phyloP scores from a whole-genome alignment of 129 eudicot species.

The Glebionis coronaria region DNA sequence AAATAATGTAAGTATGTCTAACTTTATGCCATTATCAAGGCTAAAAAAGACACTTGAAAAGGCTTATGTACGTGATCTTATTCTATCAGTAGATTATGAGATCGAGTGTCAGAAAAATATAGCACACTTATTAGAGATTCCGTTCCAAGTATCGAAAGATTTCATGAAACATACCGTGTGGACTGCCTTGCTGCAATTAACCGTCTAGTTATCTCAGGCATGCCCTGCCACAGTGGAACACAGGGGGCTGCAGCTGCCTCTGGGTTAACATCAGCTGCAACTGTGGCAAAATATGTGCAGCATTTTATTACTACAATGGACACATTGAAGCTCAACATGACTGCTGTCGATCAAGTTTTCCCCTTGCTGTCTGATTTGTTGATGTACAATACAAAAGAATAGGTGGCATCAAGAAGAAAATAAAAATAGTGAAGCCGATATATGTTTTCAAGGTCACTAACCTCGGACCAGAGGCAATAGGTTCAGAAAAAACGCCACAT shows the following conservation, averaged over 20 bases:
- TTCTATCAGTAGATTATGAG: slow-evolving; percentile 68
- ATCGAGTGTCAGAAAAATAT: slow-evolving; percentile 74
- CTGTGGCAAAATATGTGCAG: slow-evolving; percentile 96
- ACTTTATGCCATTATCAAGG: slow-evolving; percentile 85
- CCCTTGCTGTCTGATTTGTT: slow-evolving; percentile 69
- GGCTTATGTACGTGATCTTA: slow-evolving; percentile 77
- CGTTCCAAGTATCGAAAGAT: slow-evolving; percentile 75
- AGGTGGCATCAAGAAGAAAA: too few relatives aligned
- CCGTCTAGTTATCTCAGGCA: slow-evolving; percentile 74
- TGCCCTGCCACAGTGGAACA: slow-evolving; percentile 96
- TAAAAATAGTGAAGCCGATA: too few relatives aligned
- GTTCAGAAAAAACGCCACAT: too few relatives aligned
- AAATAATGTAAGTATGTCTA: too few relatives aligned
- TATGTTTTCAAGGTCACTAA: too few relatives aligned
- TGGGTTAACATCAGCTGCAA: slow-evolving; percentile 52
- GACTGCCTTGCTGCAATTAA: slow-evolving; percentile 80
- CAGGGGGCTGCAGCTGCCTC: slow-evolving; percentile 68
- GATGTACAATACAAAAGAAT: too few relatives aligned
- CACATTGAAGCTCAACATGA: slow-evolving; percentile 79
- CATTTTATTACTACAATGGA: slow-evolving; percentile 91
- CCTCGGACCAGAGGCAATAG: too few relatives aligned
- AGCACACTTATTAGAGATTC: slow-evolving; percentile 80
- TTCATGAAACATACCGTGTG: slow-evolving; percentile 80
- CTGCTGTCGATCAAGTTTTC: slow-evolving; percentile 90
- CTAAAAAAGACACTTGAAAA: slow-evolving; percentile 87